Evolutionary conservation across 1,139 yeast genomes (phyloP), one percentile per base, ranked within the genome.

Genomic region (Suhomyces panamericanus): DNA sequence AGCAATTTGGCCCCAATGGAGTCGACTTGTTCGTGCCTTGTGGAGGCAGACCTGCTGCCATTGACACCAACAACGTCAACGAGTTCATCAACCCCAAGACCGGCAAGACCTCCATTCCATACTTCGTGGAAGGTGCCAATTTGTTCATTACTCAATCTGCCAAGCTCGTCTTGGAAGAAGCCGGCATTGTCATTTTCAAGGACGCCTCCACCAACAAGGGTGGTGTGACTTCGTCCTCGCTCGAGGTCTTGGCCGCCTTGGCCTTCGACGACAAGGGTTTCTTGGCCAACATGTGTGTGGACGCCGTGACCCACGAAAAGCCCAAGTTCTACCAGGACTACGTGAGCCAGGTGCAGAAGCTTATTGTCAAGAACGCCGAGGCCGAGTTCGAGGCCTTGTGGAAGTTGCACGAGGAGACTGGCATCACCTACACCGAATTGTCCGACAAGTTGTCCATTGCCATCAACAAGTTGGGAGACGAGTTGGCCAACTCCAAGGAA

Each of bases 181-280:
- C 96, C 32, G 98, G 98, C 34, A 82, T 88, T 45, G 67, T 90
- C 44, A 77, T 93, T 45, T 88, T 89, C 70, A 93, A 93, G 69
- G 99, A 93, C 73, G 96, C 99, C 15, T 88, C 97, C 15, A 89
- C 98, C 45, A 93, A 93, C 70, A 93, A 93, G 72, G 99, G 99
- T 62, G 99, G 99, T 71, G 99, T 93, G 43, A 93, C 99, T 1
- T 91, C 98, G 1, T 90, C 97, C 1, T 91, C 98, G 2, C 75
- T 89, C 55, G 99, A 93, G 70, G 99, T 93, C 15, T 78, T 93
- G 58, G 96, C 98, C 12, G 93, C 99, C 4, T 80, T 93, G 53
- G 87, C 96, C 3, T 85, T 93, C 63, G 91, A 85, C 58, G 99
- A 93, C 66, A 80, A 78, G 46, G 90, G 84, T 38, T 93, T 91